Base-by-base conservation (phyloP, 2,329 filamentous ascomycete genomes). In the Hymenoscyphus infarciens region DNA sequence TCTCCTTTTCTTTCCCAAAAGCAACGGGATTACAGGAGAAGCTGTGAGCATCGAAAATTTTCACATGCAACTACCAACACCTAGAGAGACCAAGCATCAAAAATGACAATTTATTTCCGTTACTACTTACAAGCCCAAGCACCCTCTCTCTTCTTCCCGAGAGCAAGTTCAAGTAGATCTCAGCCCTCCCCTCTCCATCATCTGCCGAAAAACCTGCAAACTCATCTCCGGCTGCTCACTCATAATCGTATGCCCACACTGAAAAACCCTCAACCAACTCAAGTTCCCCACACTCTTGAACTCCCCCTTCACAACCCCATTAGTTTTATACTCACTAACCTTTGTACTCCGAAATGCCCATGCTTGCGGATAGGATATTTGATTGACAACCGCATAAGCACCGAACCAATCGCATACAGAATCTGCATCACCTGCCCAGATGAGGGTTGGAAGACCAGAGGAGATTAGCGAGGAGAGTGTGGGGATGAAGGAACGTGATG, bases 381-480 rank as follows among this genome's bases (percentile, higher is more conserved):
- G 75, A 38, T 84, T 76, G 1, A 80, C 78, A 1, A 78, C 78
- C 11, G 72, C 75, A 5, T 81, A 75, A 35, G 76, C 78, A n/a
- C 83, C 83, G 33, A 80, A 74, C 80, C 82, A 85, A 72, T 85
- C 86, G 68, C 82, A 85, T 60, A 84, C 82, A 74, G 78, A 85
- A 67, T 86, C 83, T 2, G 82, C 78, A 61, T 85, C 83, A 38
- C 83, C 83, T 0, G 82, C 81, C 81, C 81, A 85, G 53, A 84
- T 73, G 2, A 84, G 68, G 1, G 81, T 79, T 25, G 75, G 76
- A 35, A 84, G 77, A 1, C 80, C 80, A 7, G 77, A 77, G 64
- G 79, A 73, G 19, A 83, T 77, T 2, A 84, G 77, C 1, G 74
- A 70, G 0, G 77, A 77, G 10, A 84, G 72, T 0, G 74, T 74